Base-by-base conservation (phyloP, 345 rosid genomes). In the Citropsis articulata region DNA sequence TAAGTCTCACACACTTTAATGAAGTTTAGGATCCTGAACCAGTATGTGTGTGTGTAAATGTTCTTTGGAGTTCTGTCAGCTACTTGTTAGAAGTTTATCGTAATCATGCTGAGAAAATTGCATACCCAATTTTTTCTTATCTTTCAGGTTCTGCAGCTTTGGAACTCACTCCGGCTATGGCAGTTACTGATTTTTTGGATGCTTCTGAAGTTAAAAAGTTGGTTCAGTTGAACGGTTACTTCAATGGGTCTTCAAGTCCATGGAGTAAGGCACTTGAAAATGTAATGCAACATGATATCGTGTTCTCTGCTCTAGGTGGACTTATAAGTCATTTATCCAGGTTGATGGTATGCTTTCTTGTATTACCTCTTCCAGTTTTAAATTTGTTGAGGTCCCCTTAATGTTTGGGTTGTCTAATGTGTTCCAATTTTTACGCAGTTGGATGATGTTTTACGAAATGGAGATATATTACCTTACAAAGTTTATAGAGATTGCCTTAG, bases 401-500 rank as follows among this genome's bases (percentile, higher is more conserved):
- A 22, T 35, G 61, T 59, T 16, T 69, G 13, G 30, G 65, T 63
- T 73, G 57, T 62, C 73, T 77, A 30, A 61, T 24, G 12, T 27
- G 35, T 73, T 79, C 35, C 60, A 50, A 21, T 71, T 77, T 75
- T 73, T 63, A 38, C 80, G 59, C 90, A 93, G 98, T 85, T 91
- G 70, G 92, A 92, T 80, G 94, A 93, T 85, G 87, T 89, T 82
- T 85, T 93, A 83, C 84, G 72, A 60, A 85, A 78, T 87, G 99
- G 96, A 72, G 96, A 92, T 82, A 85, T 95, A 71, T 71, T 81
- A 30, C 96, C 98, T 64, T 95, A 93, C 84, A 89, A 93, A 79
- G 92, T 95, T 80, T 92, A 92, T 83, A 84, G 75, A 59, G 94
- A 95, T 67, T 91, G 90, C 89, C 97, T 95, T 78, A 87, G 90